These are phyloP conservation scores for Medicago ruthenica DNA, from an alignment of 306 rosid species.

Conservation along the genomic window DNA sequence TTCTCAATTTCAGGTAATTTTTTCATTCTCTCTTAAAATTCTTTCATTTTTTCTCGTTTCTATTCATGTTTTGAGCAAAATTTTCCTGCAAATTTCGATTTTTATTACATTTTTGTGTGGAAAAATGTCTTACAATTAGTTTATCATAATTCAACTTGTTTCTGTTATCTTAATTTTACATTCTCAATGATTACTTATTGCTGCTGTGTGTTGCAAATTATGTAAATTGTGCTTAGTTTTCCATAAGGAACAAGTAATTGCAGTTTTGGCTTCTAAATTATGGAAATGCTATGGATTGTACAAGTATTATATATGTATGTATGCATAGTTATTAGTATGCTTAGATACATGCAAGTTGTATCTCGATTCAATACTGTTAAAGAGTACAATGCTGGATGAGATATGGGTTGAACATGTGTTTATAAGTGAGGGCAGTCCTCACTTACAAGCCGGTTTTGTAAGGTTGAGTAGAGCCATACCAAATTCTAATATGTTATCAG, in stretches of 20 bases:
- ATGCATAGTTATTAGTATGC: neutral
- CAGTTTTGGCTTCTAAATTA: neutral
- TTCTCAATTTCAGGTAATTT: constrained; percentile 28
- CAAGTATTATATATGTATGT: neutral
- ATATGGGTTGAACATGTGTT: no score
- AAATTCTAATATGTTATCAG: no score
- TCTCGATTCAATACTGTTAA: no score
- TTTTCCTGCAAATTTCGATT: constrained; percentile 2
- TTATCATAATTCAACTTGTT: constrained; percentile 17
- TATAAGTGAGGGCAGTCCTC: no score
- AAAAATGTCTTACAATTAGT: constrained; percentile 18
- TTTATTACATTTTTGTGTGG: neutral
- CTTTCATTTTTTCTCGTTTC: neutral
- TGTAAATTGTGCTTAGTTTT: constrained; percentile 9
- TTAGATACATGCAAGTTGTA: no score
- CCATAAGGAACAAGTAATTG: neutral
- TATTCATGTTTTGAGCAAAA: neutral
- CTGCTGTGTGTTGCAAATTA: neutral
- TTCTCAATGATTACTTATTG: constrained; percentile 20
- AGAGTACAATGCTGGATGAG: no score
- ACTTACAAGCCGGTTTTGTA: no score
- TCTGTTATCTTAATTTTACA: neutral
- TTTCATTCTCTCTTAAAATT: neutral
- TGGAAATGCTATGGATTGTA: neutral
- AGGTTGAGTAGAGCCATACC: no score